Conservation (phyloP, 768 basidiomycete genomes). For the Agaricus sinodeliciosus region DNA sequence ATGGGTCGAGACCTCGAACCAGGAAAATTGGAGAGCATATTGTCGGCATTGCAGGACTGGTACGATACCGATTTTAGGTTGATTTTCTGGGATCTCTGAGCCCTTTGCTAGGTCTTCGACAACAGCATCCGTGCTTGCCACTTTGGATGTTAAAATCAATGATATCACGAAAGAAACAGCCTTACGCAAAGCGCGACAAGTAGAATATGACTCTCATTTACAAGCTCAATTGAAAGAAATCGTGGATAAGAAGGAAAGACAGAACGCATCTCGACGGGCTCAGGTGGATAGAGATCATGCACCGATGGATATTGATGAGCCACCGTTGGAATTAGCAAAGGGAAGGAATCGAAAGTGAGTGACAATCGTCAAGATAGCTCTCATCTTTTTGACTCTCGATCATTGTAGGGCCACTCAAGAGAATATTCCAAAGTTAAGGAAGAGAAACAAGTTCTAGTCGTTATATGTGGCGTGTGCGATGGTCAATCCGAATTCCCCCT, state of each 20-base stretch:
- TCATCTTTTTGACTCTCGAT: background rate
- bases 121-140: constrained; percentile 60
- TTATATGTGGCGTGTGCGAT: no score
- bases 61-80: constrained; percentile 22
- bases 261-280: constrained; percentile 22
- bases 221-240: constrained; percentile 54
- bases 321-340: constrained; percentile 30
- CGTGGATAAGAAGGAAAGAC: constrained; percentile 52
- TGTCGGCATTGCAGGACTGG: constrained; percentile 64
- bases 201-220: constrained; percentile 49
- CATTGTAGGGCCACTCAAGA: constrained; percentile 32
- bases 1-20: constrained; percentile 90
- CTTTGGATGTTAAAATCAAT: constrained; percentile 66
- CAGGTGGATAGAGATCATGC: constrained; percentile 26
- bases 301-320: constrained; percentile 66
- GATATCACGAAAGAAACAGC: constrained; percentile 41
- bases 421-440: constrained; percentile 41
- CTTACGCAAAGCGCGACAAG: constrained; percentile 32
- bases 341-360: constrained; percentile 61
- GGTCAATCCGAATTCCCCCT: background rate
- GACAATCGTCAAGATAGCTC: background rate
- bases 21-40: constrained; percentile 52
- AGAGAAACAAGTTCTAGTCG: constrained; percentile 49
- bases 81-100: background rate
- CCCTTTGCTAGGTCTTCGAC: constrained; percentile 52